Base-by-base conservation (phyloP, 1,139 yeast genomes). In the Suhomyces ambrosiae region DNA sequence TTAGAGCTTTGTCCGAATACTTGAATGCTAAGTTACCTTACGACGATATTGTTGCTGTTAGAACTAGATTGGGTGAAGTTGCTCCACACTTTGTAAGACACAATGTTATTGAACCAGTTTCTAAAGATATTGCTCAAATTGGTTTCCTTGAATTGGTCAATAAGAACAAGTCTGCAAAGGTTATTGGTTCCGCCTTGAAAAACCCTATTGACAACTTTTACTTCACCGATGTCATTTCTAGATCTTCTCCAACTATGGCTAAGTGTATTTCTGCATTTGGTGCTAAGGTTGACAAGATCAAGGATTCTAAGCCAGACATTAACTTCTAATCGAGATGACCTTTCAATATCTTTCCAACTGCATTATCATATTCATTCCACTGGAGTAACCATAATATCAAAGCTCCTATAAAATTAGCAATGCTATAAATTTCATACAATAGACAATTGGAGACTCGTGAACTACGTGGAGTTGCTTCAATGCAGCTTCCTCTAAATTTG, bases 161-260 rank as follows among this genome's bases (percentile, higher is more conserved):
- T 60, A 71, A 64, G 56, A 64, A 65, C 54, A 61, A 64, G 50
- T 44, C 60, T 17, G 65, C 72, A 40, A 60, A 63, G 35, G 60
- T 74, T 26, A 53, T 67, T 27, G 82, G 83, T 45, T 69, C 63
- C 35, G 73, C 73, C 45, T 74, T 80, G 58, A 75, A 76, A 63
- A 80, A 79, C 60, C 90, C 89, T 44, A 81, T 87, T 56, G 79
- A 79, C 48, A 85, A 87, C 78, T 87, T 85, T 63, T 87, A 86
- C 73, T 84, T 86, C 72, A 87, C 96, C 30, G 94, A 87, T 62
- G 87, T 85, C 47, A 83, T 87, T 52, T 83, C 95, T 26, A 79
- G 95, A 71, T 80, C 87, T 41, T 86, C 95, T 36, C 88, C 89
- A 51, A 86, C 95, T 27, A 86, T 87, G 95, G 95, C 95, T 37